Conservation (phyloP, 495 filamentous ascomycete species). For the Bacidia gigantensis region DNA sequence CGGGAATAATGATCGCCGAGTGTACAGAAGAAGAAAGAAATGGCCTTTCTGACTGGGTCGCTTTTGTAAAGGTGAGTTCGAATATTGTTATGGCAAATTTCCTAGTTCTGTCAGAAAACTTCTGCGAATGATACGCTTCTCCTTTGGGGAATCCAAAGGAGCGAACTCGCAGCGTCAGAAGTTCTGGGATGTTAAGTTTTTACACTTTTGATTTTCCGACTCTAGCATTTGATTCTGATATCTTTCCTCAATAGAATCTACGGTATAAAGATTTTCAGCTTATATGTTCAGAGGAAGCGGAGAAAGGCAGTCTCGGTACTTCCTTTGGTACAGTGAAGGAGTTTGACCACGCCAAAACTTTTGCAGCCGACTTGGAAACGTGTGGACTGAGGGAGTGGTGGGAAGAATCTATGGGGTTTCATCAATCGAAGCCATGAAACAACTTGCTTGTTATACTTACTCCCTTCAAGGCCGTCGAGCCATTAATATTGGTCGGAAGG, state of each 20-base stretch:
- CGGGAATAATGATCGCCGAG: slow-evolving; percentile 70
- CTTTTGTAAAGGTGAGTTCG: slow-evolving; percentile 32
- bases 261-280: slow-evolving; percentile 40
- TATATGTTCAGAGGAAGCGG: slow-evolving; percentile 25
- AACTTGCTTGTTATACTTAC: no score
- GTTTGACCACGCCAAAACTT: slow-evolving; percentile 25
- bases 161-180: no score
- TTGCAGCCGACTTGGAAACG: slow-evolving; percentile 21
- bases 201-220: no score
- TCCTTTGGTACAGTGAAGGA: slow-evolving; percentile 35
- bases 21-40: slow-evolving; percentile 33
- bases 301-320: slow-evolving; percentile 10
- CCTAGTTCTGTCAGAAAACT: not conserved
- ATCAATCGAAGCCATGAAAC: no score
- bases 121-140: not conserved
- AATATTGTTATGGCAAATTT: not conserved
- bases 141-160: no score
- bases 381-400: slow-evolving; percentile 35
- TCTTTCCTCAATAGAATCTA: slow-evolving; percentile 19
- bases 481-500: no score
- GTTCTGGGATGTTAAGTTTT: no score
- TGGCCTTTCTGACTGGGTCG: slow-evolving; percentile 41
- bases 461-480: no score
- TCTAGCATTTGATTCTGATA: not conserved
- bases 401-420: slow-evolving; percentile 37